phyloP scores from a whole-genome alignment of 495 filamentous ascomycete genomes.

The Aspergillus mulundensis region DNA sequence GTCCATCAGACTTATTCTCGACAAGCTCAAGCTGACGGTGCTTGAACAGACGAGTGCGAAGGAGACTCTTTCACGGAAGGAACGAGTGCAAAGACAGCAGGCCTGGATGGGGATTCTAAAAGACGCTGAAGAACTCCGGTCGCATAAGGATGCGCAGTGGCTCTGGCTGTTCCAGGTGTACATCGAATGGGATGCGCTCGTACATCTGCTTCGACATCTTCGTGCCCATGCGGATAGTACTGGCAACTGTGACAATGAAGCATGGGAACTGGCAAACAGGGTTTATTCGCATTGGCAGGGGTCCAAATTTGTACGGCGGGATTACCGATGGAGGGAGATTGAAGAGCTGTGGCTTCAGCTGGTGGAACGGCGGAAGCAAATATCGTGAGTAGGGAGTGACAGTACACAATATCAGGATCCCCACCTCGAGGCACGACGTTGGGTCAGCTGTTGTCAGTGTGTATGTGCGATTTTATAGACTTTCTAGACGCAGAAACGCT shows the following conservation, averaged over 20 bases:
- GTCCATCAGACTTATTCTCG: conserved; percentile 59
- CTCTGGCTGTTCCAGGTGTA: conserved; percentile 70
- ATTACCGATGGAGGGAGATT: neutral
- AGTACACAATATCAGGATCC: too few relatives aligned
- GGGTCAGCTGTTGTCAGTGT: too few relatives aligned
- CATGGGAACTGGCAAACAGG: conserved; percentile 15
- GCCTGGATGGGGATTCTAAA: conserved; percentile 51
- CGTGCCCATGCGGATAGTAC: conserved; percentile 32
- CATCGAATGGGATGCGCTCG: conserved; percentile 72
- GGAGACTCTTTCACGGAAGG: neutral
- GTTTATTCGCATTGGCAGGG: conserved; percentile 19
- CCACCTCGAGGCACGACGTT: too few relatives aligned
- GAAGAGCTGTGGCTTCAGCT: neutral
- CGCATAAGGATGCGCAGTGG: conserved; percentile 18
- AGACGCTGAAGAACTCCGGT: conserved; percentile 19
- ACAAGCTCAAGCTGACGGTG: conserved; percentile 57
- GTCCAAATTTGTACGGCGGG: neutral
- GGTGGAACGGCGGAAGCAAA: too few relatives aligned
- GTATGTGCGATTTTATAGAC: too few relatives aligned
- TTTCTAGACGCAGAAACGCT: too few relatives aligned
- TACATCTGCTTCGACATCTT: conserved; percentile 63
- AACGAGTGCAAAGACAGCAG: neutral
- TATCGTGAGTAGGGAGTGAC: too few relatives aligned
- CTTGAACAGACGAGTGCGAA: neutral
- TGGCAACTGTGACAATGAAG: neutral